Evolutionary conservation across 2,329 filamentous ascomycete species (phyloP).

Genomic region (Ophiosphaerella narmari): DNA sequence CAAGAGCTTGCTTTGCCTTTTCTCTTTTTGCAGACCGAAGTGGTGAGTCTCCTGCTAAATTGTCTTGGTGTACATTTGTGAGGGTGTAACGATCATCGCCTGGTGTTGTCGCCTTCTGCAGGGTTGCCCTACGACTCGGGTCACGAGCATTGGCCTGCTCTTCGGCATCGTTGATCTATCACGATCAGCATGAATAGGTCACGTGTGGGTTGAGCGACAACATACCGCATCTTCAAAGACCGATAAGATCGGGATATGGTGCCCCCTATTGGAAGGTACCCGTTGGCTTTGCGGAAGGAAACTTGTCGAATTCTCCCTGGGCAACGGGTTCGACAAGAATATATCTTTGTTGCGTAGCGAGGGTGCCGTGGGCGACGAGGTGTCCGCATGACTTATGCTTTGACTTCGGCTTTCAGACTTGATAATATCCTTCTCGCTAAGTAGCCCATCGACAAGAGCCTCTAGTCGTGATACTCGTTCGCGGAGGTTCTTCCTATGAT

Average conservation of each 20-base stretch:
- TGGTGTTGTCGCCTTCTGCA: constrained; percentile 12
- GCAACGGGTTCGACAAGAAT: constrained; percentile 40
- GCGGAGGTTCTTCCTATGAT: constrained; percentile 50
- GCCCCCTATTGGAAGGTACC: constrained; percentile 29
- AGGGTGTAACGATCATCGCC: constrained; percentile 33
- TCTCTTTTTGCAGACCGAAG: constrained; percentile 39
- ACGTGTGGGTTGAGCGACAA: not conserved
- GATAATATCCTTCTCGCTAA: constrained; percentile 39
- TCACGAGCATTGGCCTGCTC: constrained; percentile 35
- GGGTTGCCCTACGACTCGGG: constrained; percentile 20
- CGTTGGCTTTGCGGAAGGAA: constrained; percentile 27
- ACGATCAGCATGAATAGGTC: constrained; percentile 15
- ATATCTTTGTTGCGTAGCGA: constrained; percentile 28
- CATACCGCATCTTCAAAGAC: constrained; percentile 47
- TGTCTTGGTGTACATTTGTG: constrained; percentile 36
- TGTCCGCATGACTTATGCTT: constrained; percentile 28
- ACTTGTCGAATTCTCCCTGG: constrained; percentile 35
- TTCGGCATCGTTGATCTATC: constrained; percentile 43
- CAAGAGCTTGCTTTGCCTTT: constrained; percentile 41
- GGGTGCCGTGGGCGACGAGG: constrained; percentile 33
- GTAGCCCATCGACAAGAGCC: constrained; percentile 45
- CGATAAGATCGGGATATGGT: constrained; percentile 45
- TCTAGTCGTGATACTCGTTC: constrained; percentile 50
- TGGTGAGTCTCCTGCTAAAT: constrained; percentile 25
- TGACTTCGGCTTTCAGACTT: constrained; percentile 35